Conservation (phyloP, 2,329 filamentous ascomycete species). For the Hypoxylon sp. region DNA sequence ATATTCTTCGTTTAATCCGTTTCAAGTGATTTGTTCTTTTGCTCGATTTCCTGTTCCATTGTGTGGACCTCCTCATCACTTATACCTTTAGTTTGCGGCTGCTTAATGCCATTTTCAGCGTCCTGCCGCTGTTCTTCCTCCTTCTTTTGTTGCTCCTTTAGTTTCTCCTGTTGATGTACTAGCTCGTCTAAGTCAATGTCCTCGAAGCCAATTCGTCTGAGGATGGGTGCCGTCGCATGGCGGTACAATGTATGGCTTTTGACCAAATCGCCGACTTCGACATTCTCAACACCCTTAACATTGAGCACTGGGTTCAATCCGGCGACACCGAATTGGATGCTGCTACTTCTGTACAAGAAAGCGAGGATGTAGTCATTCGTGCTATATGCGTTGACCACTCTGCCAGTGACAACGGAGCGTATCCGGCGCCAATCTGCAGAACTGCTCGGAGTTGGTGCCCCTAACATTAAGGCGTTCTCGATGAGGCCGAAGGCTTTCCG, state of each 20-base stretch:
- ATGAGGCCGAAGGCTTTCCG: slow-evolving; percentile 86
- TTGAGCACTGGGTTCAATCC: slow-evolving; percentile 82
- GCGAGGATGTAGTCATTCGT: slow-evolving; percentile 89
- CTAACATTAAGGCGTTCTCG: slow-evolving; percentile 87
- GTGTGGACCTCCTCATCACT: slow-evolving; percentile 40
- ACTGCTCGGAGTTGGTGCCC: slow-evolving; percentile 81
- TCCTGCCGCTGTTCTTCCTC: slow-evolving; percentile 48
- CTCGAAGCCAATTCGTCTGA: slow-evolving; percentile 78
- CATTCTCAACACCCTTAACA: slow-evolving; percentile 76
- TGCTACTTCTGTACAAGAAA: slow-evolving; percentile 88
- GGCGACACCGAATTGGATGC: slow-evolving; percentile 86
- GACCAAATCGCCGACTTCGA: slow-evolving; percentile 76
- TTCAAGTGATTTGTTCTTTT: slow-evolving; percentile 25
- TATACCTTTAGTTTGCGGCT: slow-evolving; percentile 4
- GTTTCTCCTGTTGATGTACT: slow-evolving; percentile 41
- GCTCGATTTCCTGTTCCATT: slow-evolving; percentile 41
- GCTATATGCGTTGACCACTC: slow-evolving; percentile 90
- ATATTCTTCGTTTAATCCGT: neutral
- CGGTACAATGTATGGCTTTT: slow-evolving; percentile 81
- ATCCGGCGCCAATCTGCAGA: slow-evolving; percentile 82
- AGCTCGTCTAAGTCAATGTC: slow-evolving; percentile 68
- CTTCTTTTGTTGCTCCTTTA: slow-evolving; percentile 50
- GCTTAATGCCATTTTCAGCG: slow-evolving; percentile 31
- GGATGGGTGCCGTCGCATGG: slow-evolving; percentile 75
- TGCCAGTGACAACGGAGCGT: slow-evolving; percentile 83